A percentile compares a stretch with the other conserved stretches of the same genome.
phyloP scores from a whole-genome alignment of 768 basidiomycete genomes.

The Rhodosporidiobolus odoratus region DNA sequence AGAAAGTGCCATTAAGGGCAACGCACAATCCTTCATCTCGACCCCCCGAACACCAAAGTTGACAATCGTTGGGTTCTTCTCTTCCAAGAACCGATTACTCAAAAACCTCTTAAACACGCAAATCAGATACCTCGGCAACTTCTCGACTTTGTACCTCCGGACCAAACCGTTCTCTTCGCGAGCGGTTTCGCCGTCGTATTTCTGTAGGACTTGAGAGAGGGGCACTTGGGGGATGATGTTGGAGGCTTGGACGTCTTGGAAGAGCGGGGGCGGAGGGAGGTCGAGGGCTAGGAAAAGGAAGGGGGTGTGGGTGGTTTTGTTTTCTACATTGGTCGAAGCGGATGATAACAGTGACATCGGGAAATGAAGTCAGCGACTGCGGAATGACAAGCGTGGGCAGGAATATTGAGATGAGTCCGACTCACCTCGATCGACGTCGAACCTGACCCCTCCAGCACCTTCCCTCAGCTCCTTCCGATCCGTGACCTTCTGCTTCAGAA shows the following conservation, averaged over 20 bases:
- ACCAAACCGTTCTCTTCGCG: conserved; percentile 78
- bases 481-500: conserved; percentile 58
- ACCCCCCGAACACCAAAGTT: conserved; percentile 92
- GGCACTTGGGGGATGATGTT: conserved; percentile 98
- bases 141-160: conserved; percentile 81
- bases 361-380: background rate
- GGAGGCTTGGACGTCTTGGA: conserved; percentile 92
- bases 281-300: conserved; percentile 95
- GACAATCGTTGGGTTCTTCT: conserved; percentile 97
- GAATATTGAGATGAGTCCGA: background rate
- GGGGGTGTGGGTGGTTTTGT: conserved; percentile 75
- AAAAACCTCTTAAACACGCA: conserved; percentile 94
- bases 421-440: conserved; percentile 89
- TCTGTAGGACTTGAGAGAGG: conserved; percentile 78
- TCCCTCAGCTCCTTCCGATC: conserved; percentile 49
- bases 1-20: conserved; percentile 35
- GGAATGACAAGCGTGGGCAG: background rate
- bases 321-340: conserved; percentile 55
- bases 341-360: too few species aligned
- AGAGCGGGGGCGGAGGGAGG: conserved; percentile 92
- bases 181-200: conserved; percentile 87
- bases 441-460: conserved; percentile 73
- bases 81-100: conserved; percentile 73
- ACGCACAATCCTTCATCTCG: conserved; percentile 85
- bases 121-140: conserved; percentile 84